Evolutionary conservation across 2,329 filamentous ascomycete genomes (phyloP), one percentile per base, ranked within the genome.

Genomic region (Triangularia verruculosa): DNA sequence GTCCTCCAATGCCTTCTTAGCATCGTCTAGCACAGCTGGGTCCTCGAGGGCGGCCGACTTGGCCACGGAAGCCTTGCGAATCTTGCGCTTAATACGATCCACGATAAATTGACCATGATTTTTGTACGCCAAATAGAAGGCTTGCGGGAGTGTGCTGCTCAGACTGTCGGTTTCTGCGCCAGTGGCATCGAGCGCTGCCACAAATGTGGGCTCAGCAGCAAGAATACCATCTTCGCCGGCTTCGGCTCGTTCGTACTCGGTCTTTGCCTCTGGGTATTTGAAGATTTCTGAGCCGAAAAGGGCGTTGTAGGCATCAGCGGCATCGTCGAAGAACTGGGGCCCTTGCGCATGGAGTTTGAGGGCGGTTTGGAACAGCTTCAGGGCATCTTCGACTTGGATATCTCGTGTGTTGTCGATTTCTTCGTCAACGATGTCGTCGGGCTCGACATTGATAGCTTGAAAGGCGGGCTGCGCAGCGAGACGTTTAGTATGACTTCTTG

Each of bases 351-450:
- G 95, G 69, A 93, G 87, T 75, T 94, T 97, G 63, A 99, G 80
- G 55, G 95, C 95, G 70, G 84, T 89, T 73, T 98, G 93, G 74
- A 97, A 99, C 34, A 94, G 86, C 78, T 97, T 98, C 66, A 99
- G 81, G 56, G 95, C 93, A 78, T 99, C 95, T 72, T 99, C 95
- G 72, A 98, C 94, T 72, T 97, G 93, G 59, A 99, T 88, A 76
- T 98, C 94, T 75, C 94, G 95, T 32, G 93, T 97, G 72, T 95
- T 93, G 75, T 99, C 95, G 72, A 97, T 82, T 77, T 97, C 93
- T 71, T 96, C 92, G 74, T 97, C 93, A 68, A 89, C 82, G 63
- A 92, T 91, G 73, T 96, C 92, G 78, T 97, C 95, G 9, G 92
- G 90, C 77, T 97, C 93, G 78, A 98, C 86, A 75, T 99, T 99